These are phyloP conservation scores for Neopestalotiopsis sp. DNA, from an alignment of 2,329 filamentous ascomycete genomes.

Conservation along the genomic window DNA sequence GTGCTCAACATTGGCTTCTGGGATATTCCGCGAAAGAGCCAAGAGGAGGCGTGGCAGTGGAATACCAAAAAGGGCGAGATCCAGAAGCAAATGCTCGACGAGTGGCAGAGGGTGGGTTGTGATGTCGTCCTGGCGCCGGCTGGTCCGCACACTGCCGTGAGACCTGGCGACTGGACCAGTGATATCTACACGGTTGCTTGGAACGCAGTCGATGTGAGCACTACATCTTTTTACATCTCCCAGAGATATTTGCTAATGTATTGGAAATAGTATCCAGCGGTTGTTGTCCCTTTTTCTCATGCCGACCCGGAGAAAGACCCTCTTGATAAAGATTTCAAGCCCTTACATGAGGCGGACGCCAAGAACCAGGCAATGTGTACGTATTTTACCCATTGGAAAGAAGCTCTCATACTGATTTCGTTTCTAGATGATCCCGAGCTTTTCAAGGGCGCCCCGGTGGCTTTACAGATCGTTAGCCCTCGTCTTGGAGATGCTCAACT, in stretches of 20 bases:
- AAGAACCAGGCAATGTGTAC: conserved; percentile 37
- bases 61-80: conserved; percentile 38
- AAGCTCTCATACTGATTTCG: conserved; percentile 17
- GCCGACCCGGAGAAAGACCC: conserved; percentile 37
- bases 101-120: conserved; percentile 38
- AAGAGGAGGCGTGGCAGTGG: conserved; percentile 40
- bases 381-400: neutral
- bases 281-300: conserved; percentile 38
- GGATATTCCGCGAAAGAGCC: conserved; percentile 36
- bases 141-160: conserved; percentile 38
- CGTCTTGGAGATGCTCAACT: conserved; percentile 39
- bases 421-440: conserved; percentile 38
- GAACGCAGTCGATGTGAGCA: conserved; percentile 40
- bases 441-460: conserved; percentile 39
- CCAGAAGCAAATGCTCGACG: conserved; percentile 42
- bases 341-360: conserved; percentile 31
- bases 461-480: conserved; percentile 38
- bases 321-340: conserved; percentile 30
- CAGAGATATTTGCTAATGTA: neutral
- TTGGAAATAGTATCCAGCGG: conserved; percentile 35
- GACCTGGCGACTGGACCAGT: conserved; percentile 38
- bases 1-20: conserved; percentile 41
- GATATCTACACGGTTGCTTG: conserved; percentile 42
- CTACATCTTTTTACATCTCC: neutral
- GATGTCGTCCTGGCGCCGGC: conserved; percentile 36